These are phyloP conservation scores for Termitomyces sp. DNA, from an alignment of 1,284 basidiomycete genomes.

Conservation along the genomic window DNA sequence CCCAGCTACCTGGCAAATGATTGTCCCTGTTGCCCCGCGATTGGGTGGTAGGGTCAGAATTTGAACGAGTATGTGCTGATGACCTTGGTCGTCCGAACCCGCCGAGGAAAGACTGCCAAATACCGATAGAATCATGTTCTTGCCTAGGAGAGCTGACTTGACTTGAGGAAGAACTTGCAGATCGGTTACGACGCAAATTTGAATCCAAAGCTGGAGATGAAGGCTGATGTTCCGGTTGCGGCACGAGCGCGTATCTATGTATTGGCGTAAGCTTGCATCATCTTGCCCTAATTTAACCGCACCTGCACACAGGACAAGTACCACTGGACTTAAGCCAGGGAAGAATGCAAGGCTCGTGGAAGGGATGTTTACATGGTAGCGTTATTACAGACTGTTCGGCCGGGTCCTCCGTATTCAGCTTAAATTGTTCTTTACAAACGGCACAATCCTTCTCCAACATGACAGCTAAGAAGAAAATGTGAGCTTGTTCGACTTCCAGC, in stretches of 20 bases:
- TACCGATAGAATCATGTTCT: constrained; percentile 17
- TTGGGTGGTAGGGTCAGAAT: constrained; percentile 22
- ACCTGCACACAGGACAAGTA: constrained; percentile 84
- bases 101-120: constrained; percentile 28
- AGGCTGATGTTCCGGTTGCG: constrained; percentile 40
- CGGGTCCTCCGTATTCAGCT: constrained; percentile 58
- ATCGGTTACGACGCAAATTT: constrained; percentile 4
- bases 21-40: constrained; percentile 11
- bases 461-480: constrained; percentile 34
- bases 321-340: constrained; percentile 82
- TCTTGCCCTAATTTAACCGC: constrained; percentile 17
- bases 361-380: constrained; percentile 76
- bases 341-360: constrained; percentile 76
- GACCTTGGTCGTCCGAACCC: constrained; percentile 18
- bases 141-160: constrained; percentile 10
- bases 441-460: constrained; percentile 67
- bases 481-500: not conserved
- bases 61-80: constrained; percentile 23
- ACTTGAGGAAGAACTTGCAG: not conserved
- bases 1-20: constrained; percentile 32
- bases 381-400: constrained; percentile 66
- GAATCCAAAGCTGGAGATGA: constrained; percentile 15
- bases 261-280: constrained; percentile 1
- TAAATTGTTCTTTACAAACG: constrained; percentile 76
- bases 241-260: constrained; percentile 46